Evolutionary conservation across 148 eudicot genomes (phyloP).

Genomic region (Chenopodium formosanum): DNA sequence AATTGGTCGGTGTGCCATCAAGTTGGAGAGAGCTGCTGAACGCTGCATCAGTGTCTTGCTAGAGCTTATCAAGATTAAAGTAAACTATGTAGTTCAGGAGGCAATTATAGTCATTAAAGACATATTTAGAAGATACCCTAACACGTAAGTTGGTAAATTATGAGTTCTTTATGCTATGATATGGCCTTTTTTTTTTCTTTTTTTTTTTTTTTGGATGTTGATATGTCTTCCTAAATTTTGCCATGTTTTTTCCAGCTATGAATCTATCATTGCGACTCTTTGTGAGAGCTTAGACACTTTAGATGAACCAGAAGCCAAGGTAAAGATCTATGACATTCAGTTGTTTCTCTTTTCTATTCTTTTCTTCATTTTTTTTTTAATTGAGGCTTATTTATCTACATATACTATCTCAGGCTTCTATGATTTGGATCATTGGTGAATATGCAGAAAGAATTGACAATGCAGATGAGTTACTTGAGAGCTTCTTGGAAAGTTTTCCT

Average conservation of each 20-base stretch:
- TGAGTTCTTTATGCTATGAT: neutral
- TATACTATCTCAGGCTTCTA: constrained; percentile 64
- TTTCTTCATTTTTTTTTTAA: neutral
- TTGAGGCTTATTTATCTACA: constrained; percentile 13
- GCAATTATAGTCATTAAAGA: constrained; percentile 98
- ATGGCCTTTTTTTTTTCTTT: neutral
- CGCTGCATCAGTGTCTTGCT: constrained; percentile 97
- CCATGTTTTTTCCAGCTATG: constrained; percentile 54
- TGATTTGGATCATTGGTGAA: constrained; percentile 99
- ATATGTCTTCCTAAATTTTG: constrained; percentile 6
- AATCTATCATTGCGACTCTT: constrained; percentile 97
- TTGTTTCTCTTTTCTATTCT: neutral
- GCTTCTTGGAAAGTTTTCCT: constrained; percentile 92
- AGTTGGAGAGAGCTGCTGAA: constrained; percentile 98
- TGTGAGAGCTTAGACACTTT: constrained; percentile 97
- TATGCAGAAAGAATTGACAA: constrained; percentile 99
- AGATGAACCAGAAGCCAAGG: constrained; percentile 99
- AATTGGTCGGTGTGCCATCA: constrained; percentile 98
- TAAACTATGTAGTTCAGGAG: constrained; percentile 98
- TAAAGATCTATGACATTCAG: constrained; percentile 29
- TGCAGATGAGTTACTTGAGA: constrained; percentile 96
- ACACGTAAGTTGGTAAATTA: constrained; percentile 57
- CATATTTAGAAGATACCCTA: constrained; percentile 97
- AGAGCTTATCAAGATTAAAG: constrained; percentile 98
- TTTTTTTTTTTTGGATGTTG: too few species aligned